A percentile compares a stretch with the other conserved stretches of the same genome.
Conservation (phyloP, 1,139 yeast genomes). For the Tardiomyces blankii region DNA sequence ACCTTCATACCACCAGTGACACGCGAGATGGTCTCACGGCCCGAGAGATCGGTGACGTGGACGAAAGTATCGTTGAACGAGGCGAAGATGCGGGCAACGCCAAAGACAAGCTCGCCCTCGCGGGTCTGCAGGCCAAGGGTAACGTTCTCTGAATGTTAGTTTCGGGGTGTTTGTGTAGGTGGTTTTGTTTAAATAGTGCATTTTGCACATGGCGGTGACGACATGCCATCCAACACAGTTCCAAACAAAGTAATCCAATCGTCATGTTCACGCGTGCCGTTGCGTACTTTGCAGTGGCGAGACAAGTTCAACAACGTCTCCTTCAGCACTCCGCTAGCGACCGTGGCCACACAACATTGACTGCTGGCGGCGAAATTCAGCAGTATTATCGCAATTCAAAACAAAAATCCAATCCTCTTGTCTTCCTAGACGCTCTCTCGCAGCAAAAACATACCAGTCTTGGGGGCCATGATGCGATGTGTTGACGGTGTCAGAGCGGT, state of each 20-base stretch:
- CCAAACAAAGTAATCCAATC: no score
- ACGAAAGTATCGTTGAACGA: slow-evolving; percentile 99
- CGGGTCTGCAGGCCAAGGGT: slow-evolving; percentile 79
- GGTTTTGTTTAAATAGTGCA: neutral
- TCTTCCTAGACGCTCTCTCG: neutral
- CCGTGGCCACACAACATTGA: no score
- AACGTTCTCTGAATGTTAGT: slow-evolving; percentile 36
- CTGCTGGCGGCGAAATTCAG: no score
- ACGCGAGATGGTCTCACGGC: slow-evolving; percentile 99
- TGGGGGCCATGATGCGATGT: neutral
- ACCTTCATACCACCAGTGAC: slow-evolving; percentile 99
- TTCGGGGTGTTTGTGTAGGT: no score
- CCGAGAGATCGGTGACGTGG: slow-evolving; percentile 98
- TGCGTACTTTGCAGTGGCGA: no score
- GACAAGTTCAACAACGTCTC: no score
- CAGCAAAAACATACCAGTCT: neutral
- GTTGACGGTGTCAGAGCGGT: neutral
- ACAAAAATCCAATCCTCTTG: no score
- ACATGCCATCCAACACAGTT: no score
- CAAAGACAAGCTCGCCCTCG: slow-evolving; percentile 97
- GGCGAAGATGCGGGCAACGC: slow-evolving; percentile 99
- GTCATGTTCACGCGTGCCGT: no score
- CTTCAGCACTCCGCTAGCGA: no score
- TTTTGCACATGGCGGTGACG: neutral
- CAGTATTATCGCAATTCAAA: no score